Evolutionary conservation across 2,329 filamentous ascomycete genomes (phyloP).

Genomic region (Calonectria pseudoreteaudii): DNA sequence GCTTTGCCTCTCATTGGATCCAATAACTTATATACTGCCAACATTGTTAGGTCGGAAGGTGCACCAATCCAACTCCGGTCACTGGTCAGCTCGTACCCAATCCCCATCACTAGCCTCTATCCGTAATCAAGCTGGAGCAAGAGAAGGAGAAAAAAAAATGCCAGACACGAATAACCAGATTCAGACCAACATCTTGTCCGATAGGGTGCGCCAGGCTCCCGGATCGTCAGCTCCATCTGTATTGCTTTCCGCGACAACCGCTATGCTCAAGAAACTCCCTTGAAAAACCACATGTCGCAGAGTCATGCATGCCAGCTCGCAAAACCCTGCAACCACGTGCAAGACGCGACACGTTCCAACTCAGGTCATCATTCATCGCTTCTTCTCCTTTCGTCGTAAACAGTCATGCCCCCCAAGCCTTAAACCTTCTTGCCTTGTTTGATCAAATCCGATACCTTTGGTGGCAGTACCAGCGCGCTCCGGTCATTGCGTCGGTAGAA

Average conservation of each 20-base stretch:
- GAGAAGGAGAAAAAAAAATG: background rate
- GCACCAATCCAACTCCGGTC: background rate
- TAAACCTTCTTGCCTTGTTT: constrained; percentile 71
- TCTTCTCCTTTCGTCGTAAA: background rate
- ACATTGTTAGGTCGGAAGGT: background rate
- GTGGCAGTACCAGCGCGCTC: constrained; percentile 84
- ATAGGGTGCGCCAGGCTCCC: background rate
- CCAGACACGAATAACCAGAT: background rate
- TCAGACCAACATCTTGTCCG: background rate
- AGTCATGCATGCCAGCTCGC: constrained; percentile 4
- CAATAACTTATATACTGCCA: background rate
- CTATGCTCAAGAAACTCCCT: background rate
- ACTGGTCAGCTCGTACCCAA: background rate
- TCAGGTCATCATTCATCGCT: background rate
- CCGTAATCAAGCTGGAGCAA: background rate
- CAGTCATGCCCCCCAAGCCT: background rate
- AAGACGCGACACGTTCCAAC: constrained; percentile 3
- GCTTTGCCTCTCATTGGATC: constrained; percentile 9
- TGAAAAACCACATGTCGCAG: background rate
- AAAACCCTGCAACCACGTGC: constrained; percentile 19
- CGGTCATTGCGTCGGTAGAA: constrained; percentile 94
- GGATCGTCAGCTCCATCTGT: background rate
- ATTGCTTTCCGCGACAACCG: background rate
- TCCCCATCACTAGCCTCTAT: background rate
- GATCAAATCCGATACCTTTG: constrained; percentile 85